phyloP scores from a whole-genome alignment of 345 rosid species.

The Brassica carinata region DNA sequence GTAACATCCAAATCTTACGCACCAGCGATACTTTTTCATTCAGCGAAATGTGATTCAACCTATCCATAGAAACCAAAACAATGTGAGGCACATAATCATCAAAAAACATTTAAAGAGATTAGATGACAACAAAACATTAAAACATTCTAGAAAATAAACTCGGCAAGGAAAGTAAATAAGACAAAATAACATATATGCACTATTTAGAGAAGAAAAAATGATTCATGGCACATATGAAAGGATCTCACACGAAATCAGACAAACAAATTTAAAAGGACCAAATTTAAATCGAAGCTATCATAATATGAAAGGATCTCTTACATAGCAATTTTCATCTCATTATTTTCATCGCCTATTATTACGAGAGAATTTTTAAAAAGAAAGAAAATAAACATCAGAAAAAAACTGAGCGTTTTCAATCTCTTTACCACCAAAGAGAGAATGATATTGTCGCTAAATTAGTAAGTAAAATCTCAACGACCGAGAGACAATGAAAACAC shows the following conservation, averaged over 20 bases:
- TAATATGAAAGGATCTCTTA: not conserved
- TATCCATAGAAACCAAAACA: too few relatives aligned
- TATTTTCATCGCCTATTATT: not conserved
- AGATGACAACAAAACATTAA: too few relatives aligned
- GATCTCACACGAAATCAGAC: too few relatives aligned
- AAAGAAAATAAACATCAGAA: too few relatives aligned
- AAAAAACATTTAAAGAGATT: too few relatives aligned
- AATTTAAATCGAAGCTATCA: not conserved
- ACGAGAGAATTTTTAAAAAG: not conserved
- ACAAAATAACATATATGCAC: not conserved
- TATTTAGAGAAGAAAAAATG: not conserved
- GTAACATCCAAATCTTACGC: not conserved
- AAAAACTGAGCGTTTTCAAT: too few relatives aligned
- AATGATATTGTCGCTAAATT: too few relatives aligned
- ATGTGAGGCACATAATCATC: too few relatives aligned
- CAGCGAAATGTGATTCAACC: not conserved
- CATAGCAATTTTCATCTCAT: not conserved
- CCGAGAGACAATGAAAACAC: not conserved
- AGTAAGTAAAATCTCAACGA: too few relatives aligned
- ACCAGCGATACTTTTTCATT: not conserved
- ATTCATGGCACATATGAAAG: too few relatives aligned
- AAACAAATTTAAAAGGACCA: not conserved
- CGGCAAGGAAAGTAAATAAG: not conserved
- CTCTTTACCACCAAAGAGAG: too few relatives aligned
- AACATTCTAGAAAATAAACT: not conserved